Evolutionary conservation across 139 green algal species (phyloP), one percentile per base, ranked within the genome.

Genomic region (Chlamydomonas eustigma): DNA sequence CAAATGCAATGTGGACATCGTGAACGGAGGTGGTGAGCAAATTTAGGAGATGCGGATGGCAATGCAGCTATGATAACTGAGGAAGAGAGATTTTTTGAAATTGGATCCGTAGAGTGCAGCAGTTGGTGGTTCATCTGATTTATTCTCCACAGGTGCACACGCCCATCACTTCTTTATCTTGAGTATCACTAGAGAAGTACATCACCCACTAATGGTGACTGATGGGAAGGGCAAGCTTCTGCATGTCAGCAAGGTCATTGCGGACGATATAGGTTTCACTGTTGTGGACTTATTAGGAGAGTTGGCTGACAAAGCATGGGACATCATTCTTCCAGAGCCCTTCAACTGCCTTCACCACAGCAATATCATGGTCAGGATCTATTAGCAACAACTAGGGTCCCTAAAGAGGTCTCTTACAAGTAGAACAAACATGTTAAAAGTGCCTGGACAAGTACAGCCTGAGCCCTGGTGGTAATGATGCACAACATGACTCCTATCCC

Each of bases 221-320:
- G 71, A 76, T 50, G 4, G 44, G 33, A 67, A 39, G 28, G 71
- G 71, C 2, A 44, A 50, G 38, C 8, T 76, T 5, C 28, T 76
- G 39, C 51, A 77, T 36, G 51, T 70, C 32, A 71, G 39, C 34
- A 58, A 52, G 35, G 28, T 6, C 50, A 58, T 77, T 58, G 72
- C 72, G 1, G 51, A 50, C 18, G 24, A 12, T 4, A 51, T 77
- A n/a, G 72, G 72, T 51, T 51, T 22, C 22, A 70, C 51, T 2
- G 50, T 71, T 34, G 1, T 50, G 18, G 5, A 50, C 1, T 51
- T 77, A 24, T 35, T 68, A 36, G 51, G 4, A 2, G 72, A 50
- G 4, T 6, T 72, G 64, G 31, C 18, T 34, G 8, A 5, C 64
- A 72, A 6, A 3, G 4, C 44, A 34, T 72, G 64, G 52, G 52